Base-by-base conservation (phyloP, 441 rosid genomes). In the Gossypium schwendimanii region DNA sequence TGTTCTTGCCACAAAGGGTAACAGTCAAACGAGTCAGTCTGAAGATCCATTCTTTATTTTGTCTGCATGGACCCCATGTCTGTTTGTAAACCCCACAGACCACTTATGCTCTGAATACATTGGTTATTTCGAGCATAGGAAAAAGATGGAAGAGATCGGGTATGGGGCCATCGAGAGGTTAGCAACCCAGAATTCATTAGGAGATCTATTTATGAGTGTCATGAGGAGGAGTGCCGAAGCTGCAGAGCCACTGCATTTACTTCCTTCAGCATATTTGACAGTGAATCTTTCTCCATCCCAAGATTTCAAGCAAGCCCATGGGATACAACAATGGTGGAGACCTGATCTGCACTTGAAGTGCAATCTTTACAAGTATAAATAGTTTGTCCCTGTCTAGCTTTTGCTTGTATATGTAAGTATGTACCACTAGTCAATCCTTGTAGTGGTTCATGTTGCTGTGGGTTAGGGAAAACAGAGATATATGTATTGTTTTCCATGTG, bases 251-350 rank as follows among this genome's bases (percentile, higher is more conserved):
- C 66, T 89, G 53, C 69, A 64, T 64, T 47, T 64, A 17, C 28
- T 64, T 21, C 69, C 69, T 3, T 90, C 97, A 0, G 91, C 99
- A 47, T 84, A 79, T 75, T 75, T 95, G 69, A 83, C 83, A 0
- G 80, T 87, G 8, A 95, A 90, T 74, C 6, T 64, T 69, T 80
- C 74, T 12, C 79, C 87, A 2, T 70, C 81, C 0, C 74, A 18
- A 31, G 88, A 89, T 76, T 89, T 91, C 52, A 91, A 79, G 76
- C 84, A 84, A 75, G 97, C 98, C 5, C 99, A 95, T 76, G 98
- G 99, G 65, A 84, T 95, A 79, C 95, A 87, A 77, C 98, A 92
- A 67, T 95, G 99, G 99, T 95, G 98, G 99, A 76, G 84, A 63
- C 88, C 87, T 0, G 93, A 93, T 73, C 74, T 82, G 66, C 60